A percentile compares a stretch with the other conserved stretches of the same genome.
phyloP scores from a whole-genome alignment of 768 basidiomycete genomes.

The Tulasnella sp. region DNA sequence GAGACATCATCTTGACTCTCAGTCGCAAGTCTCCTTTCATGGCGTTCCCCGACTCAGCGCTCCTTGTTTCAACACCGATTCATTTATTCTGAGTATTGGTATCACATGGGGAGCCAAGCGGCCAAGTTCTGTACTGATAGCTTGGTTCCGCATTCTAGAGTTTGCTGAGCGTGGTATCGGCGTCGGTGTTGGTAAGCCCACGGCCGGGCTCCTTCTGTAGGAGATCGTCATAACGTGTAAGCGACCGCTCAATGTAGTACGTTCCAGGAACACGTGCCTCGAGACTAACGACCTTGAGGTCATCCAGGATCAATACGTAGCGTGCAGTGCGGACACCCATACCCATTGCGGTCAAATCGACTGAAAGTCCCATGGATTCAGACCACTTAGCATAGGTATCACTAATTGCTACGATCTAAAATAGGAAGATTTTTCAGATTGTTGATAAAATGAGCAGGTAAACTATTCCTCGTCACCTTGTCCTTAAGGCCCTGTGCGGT shows the following conservation, averaged over 20 bases:
- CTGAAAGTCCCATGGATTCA: slow-evolving; percentile 31
- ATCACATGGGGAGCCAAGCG: background rate
- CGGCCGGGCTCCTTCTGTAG: slow-evolving; percentile 40
- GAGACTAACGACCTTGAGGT: slow-evolving; percentile 25
- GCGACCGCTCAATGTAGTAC: background rate
- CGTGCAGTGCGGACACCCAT: slow-evolving; percentile 53
- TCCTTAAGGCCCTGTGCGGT: slow-evolving; percentile 25
- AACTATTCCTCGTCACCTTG: slow-evolving; percentile 20
- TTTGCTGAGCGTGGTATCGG: slow-evolving; percentile 44
- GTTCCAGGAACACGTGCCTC: background rate
- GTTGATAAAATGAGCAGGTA: background rate
- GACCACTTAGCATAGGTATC: slow-evolving; percentile 54
- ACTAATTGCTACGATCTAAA: slow-evolving; percentile 51
- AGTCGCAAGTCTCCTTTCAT: no score
- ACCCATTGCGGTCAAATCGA: slow-evolving; percentile 31
- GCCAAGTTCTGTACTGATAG: background rate
- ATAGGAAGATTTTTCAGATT: background rate
- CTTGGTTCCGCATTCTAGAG: slow-evolving; percentile 20
- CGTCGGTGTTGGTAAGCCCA: slow-evolving; percentile 45
- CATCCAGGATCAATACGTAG: slow-evolving; percentile 27
- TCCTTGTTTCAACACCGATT: no score
- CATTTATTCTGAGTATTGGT: background rate
- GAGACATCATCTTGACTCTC: no score
- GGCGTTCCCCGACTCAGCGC: no score
- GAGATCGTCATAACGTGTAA: slow-evolving; percentile 35